A percentile compares a stretch with the other conserved stretches of the same genome.
phyloP scores from a whole-genome alignment of 257 asterid species.

The Capsicum pubescens region DNA sequence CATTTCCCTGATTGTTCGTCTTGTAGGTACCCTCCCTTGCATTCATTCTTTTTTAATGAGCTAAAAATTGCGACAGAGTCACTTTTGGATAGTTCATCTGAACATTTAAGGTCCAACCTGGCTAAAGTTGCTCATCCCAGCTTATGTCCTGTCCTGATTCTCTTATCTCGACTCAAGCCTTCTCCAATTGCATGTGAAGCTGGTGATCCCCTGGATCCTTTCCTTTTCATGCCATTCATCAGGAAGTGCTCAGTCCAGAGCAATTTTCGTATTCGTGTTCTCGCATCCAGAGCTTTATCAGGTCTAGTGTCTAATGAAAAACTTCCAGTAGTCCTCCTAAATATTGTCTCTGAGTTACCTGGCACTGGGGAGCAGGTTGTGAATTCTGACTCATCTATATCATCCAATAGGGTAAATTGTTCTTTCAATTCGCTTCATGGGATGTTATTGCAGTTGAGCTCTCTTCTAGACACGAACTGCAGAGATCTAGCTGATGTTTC shows the following conservation, averaged over 20 bases:
- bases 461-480: slow-evolving; percentile 80
- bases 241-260: slow-evolving; percentile 85
- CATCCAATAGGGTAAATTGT: slow-evolving; percentile 31
- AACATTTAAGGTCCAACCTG: slow-evolving; percentile 59
- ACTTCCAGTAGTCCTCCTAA: slow-evolving; percentile 62
- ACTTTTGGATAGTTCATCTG: slow-evolving; percentile 61
- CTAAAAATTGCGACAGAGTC: slow-evolving; percentile 80
- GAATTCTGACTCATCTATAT: slow-evolving; percentile 37
- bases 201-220: slow-evolving; percentile 86
- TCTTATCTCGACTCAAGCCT: slow-evolving; percentile 88
- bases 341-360: slow-evolving; percentile 80
- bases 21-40: slow-evolving; percentile 88
- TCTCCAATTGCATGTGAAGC: slow-evolving; percentile 75
- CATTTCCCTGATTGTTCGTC: slow-evolving; percentile 9
- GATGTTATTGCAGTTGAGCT: slow-evolving; percentile 75
- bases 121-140: slow-evolving; percentile 85
- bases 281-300: slow-evolving; percentile 85
- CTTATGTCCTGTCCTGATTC: slow-evolving; percentile 89
- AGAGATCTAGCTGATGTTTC: slow-evolving; percentile 70
- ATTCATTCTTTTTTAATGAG: slow-evolving; percentile 76
- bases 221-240: slow-evolving; percentile 82
- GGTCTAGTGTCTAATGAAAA: slow-evolving; percentile 87
- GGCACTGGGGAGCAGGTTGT: slow-evolving; percentile 31
- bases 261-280: slow-evolving; percentile 79
- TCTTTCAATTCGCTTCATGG: slow-evolving; percentile 88